A percentile compares a stretch with the other conserved stretches of the same genome.
Evolutionary conservation across 371 early-diverging fungal species (phyloP).

Genomic region (Mortierella sp.): DNA sequence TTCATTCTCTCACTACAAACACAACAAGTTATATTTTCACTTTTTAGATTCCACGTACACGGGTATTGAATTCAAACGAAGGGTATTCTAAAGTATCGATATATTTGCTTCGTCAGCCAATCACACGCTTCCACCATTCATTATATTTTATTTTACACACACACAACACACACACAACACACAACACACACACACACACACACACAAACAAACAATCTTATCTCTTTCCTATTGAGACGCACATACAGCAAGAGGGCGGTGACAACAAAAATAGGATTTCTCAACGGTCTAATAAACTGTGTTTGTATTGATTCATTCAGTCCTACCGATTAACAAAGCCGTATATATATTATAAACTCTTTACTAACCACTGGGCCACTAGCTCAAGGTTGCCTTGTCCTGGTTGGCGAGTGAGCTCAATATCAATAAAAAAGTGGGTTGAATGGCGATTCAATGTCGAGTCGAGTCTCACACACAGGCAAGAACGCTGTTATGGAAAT

Average conservation of each 20-base stretch:
- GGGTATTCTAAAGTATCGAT: neutral
- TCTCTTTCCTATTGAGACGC: slow-evolving; percentile 11
- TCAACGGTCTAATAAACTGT: slow-evolving; percentile 24
- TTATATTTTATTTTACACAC: neutral
- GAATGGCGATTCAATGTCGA: slow-evolving; percentile 4
- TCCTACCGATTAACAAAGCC: slow-evolving; percentile 7
- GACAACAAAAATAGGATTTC: slow-evolving; percentile 35
- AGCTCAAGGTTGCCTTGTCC: slow-evolving; percentile 10
- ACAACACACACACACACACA: neutral
- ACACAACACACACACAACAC: neutral
- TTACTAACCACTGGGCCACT: slow-evolving; percentile 4
- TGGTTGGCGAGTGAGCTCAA: slow-evolving; percentile 16
- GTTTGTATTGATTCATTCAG: neutral
- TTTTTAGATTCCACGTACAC: slow-evolving; percentile 15
- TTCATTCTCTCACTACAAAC: neutral
- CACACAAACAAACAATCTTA: slow-evolving; percentile 18
- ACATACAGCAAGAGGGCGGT: slow-evolving; percentile 7
- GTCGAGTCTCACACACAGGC: neutral
- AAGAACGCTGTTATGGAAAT: neutral
- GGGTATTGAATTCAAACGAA: neutral
- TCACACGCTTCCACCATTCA: slow-evolving; percentile 20
- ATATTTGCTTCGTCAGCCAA: slow-evolving; percentile 13
- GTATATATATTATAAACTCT: neutral
- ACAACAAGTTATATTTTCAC: slow-evolving; percentile 9
- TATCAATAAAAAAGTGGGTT: slow-evolving; percentile 8